Evolutionary conservation across 129 eudicot genomes (phyloP).

Genomic region (Tagetes erecta): DNA sequence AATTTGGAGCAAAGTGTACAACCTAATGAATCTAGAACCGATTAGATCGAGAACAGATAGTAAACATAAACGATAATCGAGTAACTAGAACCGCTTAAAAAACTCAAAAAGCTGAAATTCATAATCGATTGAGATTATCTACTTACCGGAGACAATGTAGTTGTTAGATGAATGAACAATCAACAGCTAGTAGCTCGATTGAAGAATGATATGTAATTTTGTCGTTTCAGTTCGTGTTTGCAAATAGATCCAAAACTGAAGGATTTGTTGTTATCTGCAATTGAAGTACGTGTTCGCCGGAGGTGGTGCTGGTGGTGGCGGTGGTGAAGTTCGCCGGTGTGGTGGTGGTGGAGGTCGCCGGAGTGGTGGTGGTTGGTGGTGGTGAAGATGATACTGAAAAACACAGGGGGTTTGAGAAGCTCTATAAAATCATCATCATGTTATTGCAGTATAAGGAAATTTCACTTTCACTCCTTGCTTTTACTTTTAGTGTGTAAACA

Average conservation of each 20-base stretch:
- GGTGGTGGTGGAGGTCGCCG: slow-evolving; percentile 26
- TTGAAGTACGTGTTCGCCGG: slow-evolving; percentile 16
- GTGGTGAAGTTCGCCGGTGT: slow-evolving; percentile 17
- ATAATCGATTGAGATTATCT: neutral
- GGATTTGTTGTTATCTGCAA: slow-evolving; percentile 9
- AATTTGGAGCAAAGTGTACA: neutral
- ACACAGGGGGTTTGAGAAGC: slow-evolving; percentile 46
- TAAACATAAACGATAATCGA: slow-evolving; percentile 12
- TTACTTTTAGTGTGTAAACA: slow-evolving; percentile 24
- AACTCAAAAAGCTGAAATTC: too few species aligned
- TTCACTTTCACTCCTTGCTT: slow-evolving; percentile 37
- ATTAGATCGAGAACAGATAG: slow-evolving; percentile 34
- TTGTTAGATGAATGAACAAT: slow-evolving; percentile 9
- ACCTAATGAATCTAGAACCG: slow-evolving; percentile 25
- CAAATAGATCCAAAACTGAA: slow-evolving; percentile 23
- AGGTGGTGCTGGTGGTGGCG: slow-evolving; percentile 16
- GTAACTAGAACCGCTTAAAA: too few species aligned
- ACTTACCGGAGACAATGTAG: slow-evolving; percentile 50
- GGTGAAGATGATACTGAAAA: slow-evolving; percentile 33
- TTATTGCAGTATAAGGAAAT: slow-evolving; percentile 22
- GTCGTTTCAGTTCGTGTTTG: slow-evolving; percentile 18
- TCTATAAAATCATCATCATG: slow-evolving; percentile 37
- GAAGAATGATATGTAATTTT: slow-evolving; percentile 5
- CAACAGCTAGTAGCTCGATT: slow-evolving; percentile 19
- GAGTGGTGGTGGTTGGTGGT: slow-evolving; percentile 28